Conservation (phyloP, 768 basidiomycete genomes). For the Paxillus rubicundulus region DNA sequence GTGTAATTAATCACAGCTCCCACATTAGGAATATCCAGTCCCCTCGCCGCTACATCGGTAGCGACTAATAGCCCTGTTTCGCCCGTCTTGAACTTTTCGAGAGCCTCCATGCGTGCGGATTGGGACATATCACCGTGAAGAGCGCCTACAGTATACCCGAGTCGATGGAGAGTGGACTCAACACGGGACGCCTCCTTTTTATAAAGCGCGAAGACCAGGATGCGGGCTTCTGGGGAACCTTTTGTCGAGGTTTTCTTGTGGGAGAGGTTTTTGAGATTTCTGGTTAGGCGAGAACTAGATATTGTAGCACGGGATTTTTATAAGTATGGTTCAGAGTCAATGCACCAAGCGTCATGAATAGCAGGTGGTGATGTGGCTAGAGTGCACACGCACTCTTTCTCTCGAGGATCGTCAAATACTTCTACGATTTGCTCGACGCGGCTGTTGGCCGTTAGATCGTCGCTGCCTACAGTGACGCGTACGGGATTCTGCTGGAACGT, state of each 20-base stretch:
- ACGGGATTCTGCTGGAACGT: conserved; percentile 86
- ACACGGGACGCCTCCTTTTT: conserved; percentile 97
- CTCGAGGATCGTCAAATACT: conserved; percentile 80
- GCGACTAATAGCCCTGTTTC: conserved; percentile 83
- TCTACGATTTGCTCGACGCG: conserved; percentile 92
- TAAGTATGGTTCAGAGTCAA: not conserved
- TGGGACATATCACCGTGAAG: conserved; percentile 93
- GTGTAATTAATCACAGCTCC: conserved; percentile 94
- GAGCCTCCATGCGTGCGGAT: conserved; percentile 73
- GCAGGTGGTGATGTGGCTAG: not conserved
- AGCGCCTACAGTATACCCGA: conserved; percentile 76
- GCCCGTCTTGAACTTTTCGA: conserved; percentile 86
- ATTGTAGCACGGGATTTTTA: not conserved
- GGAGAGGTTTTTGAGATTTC: conserved; percentile 50
- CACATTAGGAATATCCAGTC: conserved; percentile 96
- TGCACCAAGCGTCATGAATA: not conserved
- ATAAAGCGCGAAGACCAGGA: conserved; percentile 93
- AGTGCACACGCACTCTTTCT: conserved; percentile 71
- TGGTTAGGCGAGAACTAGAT: conserved; percentile 56
- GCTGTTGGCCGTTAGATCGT: conserved; percentile 92
- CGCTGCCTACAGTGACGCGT: conserved; percentile 91
- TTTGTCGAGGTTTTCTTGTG: conserved; percentile 61
- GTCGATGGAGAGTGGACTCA: conserved; percentile 68
- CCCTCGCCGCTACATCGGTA: conserved; percentile 96
- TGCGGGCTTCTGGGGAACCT: conserved; percentile 55